Base-by-base conservation (phyloP, 371 early-diverging fungal genomes). In the Circinella umbellata region DNA sequence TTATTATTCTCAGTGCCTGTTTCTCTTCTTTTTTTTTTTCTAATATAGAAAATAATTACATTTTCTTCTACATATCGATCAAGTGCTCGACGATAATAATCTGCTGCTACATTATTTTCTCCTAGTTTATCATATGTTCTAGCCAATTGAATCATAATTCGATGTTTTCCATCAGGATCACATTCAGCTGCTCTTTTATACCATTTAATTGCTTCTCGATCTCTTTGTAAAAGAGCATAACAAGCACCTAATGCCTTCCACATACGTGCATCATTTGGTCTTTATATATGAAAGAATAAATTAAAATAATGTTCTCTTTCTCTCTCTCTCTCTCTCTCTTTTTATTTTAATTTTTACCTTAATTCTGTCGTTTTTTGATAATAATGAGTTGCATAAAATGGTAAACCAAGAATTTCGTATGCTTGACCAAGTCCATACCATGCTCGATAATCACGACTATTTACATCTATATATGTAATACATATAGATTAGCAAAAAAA, bases 361-460 rank as follows among this genome's bases (percentile, higher is more conserved):
- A 95, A 74, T 14, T 93, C 88, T 0, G 91, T 84, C 4, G 97
- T 93, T 38, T 91, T 86, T 74, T 91, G 87, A 76, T 90, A 96
- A 77, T 97, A 97, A 69, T 86, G 91, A 15, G 94, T 73, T 1
- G 97, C 91, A 69, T 94, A 94, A 68, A 90, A 89, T 35, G 89
- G 88, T 81, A 96, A 86, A 46, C 88, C 89, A 39, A 97, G 87
- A 27, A 94, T 78, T 77, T 95, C 94, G 80, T 97, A 98, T 1
- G 94, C 91, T 70, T 96, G 94, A 14, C 96, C 99, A 49, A 98
- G 80, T 8, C 95, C 96, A 74, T 92, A 93, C 97, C 97, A 98
- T 4, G 96, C 96, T 38, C 97, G 86, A 78, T 94, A 97, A 73
- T 98, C 98, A n/a, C 89, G 82, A 34, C 85, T 84, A 68, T 94